Evolutionary conservation across 441 rosid genomes (phyloP), one percentile per base, ranked within the genome.

Genomic region (Erysimum cheiri): DNA sequence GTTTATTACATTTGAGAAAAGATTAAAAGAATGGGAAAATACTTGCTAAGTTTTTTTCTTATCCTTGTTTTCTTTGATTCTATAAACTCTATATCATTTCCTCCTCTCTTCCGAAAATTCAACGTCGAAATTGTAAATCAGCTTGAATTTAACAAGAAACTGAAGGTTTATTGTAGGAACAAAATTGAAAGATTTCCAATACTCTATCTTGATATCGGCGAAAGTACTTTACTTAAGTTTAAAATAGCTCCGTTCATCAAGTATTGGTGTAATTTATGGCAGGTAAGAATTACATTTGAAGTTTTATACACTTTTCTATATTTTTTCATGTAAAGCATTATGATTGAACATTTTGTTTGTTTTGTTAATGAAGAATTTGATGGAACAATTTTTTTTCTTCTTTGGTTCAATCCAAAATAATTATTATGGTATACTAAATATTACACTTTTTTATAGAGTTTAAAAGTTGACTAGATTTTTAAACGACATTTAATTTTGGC

Each of bases 261-360:
- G 13, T 70, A 70, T 31, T 70, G 67, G 67, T 70, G 67, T 31
- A 70, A 70, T 33, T 40, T 70, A 31, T 70, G 74, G 74, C 60
- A 70, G 74, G 74, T 70, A 13, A 12, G 8, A 19, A 3, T 26
- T 50, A 22, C 6, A 9, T 40, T 40, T 56, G 9, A 31, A 8
- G 11, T 2, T 29, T 33, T 9, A 26, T 36, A 60, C 8, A 13
- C 39, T 50, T 28, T 17, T 39, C 14, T 33, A 15, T 9, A 48
- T 58, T 8, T 31, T 2, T 19, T 49, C 8, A 12, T 5, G 43
- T 39, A 39, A 13, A 12, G 7, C 6, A 41, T 41, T 41, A 41
- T 1, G 3, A 8, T n/a, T n/a, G 8, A 41, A 6, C 8, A 41
- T 41, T n/a, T n/a, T 26, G 11, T 35, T 0, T n/a, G n/a, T 41